These are phyloP conservation scores for Fusarium circinatum DNA, from an alignment of 2,329 filamentous ascomycete species.

Conservation along the genomic window DNA sequence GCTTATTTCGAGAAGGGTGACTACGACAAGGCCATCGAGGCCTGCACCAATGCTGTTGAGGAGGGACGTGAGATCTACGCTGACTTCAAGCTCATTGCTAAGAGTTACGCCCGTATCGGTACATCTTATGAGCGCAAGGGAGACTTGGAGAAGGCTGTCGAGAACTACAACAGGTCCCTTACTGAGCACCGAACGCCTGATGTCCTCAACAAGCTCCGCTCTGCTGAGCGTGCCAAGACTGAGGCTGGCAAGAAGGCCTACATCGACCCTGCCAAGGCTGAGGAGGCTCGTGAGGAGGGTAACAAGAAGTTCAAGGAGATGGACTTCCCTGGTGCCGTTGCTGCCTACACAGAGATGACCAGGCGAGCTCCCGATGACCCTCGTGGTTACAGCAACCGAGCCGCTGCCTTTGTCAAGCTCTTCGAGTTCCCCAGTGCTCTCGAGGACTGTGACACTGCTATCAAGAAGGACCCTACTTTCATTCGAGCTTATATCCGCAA, in stretches of 20 bases:
- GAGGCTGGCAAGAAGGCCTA: constrained; percentile 82
- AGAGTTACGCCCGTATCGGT: constrained; percentile 96
- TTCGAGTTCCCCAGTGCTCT: constrained; percentile 95
- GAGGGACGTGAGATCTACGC: constrained; percentile 90
- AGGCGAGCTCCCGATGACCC: constrained; percentile 94
- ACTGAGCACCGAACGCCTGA: constrained; percentile 98
- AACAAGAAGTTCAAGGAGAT: constrained; percentile 97
- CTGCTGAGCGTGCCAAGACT: constrained; percentile 86
- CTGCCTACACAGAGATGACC: constrained; percentile 95
- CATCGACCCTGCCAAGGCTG: constrained; percentile 89
- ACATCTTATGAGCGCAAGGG: constrained; percentile 92
- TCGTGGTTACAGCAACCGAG: constrained; percentile 96
- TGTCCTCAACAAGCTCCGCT: constrained; percentile 89
- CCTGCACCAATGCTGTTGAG: constrained; percentile 87
- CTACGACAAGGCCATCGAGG: constrained; percentile 85
- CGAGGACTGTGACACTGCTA: constrained; percentile 90
- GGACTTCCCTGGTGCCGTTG: constrained; percentile 95
- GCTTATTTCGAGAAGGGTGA: constrained; percentile 97
- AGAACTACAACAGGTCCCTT: constrained; percentile 91
- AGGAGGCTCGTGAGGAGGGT: constrained; percentile 93
- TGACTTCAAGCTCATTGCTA: constrained; percentile 98
- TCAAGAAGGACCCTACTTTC: constrained; percentile 90
- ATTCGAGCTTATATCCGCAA: constrained; percentile 97
- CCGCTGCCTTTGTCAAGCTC: constrained; percentile 95
- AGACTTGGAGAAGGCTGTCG: constrained; percentile 81